These are phyloP conservation scores for Knufia petricola DNA, from an alignment of 2,329 filamentous ascomycete species.

Conservation along the genomic window DNA sequence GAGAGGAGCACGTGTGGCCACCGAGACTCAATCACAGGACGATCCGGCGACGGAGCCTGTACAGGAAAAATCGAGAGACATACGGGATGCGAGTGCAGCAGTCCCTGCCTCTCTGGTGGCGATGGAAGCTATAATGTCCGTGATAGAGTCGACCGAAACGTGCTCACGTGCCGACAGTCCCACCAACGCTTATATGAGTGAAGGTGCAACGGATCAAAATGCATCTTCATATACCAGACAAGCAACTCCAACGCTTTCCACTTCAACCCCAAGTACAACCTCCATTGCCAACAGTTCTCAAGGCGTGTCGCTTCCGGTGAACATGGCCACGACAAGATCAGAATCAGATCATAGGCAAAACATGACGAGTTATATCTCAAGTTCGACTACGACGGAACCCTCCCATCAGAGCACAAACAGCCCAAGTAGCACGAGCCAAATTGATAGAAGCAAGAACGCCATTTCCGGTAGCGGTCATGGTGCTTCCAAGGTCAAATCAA, in stretches of 20 bases:
- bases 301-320: background rate
- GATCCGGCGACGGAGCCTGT: background rate
- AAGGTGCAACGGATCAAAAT: background rate
- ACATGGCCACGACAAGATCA: background rate
- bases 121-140: constrained; percentile 7
- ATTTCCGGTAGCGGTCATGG: background rate
- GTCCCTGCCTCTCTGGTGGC: background rate
- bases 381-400: background rate
- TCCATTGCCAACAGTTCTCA: background rate
- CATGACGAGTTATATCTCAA: background rate
- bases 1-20: background rate
- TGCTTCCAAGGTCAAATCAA: constrained; percentile 5
- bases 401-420: background rate
- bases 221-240: background rate
- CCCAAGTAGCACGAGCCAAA: background rate
- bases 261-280: background rate
- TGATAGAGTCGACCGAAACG: background rate
- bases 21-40: background rate
- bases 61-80: background rate
- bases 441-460: background rate
- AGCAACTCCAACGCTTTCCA: background rate
- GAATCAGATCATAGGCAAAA: background rate
- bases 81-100: background rate
- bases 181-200: background rate
- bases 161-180: constrained; percentile 1